Percentiles rank a stretch among this genome's conserved stretches.
phyloP scores from a whole-genome alignment of 129 eudicot genomes.

The Flaveria robusta region DNA sequence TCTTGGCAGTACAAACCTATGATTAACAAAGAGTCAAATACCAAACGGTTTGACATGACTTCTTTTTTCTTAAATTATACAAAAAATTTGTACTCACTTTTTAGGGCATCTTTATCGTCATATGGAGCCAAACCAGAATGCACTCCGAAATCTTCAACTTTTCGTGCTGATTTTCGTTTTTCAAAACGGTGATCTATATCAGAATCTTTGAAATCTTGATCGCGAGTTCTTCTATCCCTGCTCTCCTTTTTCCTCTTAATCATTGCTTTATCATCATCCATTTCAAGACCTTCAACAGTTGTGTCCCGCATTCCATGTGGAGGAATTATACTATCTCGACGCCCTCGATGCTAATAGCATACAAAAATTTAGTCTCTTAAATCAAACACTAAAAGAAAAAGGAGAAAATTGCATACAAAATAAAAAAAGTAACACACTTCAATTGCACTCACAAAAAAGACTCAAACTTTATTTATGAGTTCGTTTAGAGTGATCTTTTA shows the following conservation, averaged over 20 bases:
- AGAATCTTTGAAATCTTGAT: constrained; percentile 69
- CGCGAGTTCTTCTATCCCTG: constrained; percentile 66
- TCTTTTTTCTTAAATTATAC: neutral
- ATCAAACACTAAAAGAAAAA: constrained; percentile 3
- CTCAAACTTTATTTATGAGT: neutral
- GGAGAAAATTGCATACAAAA: neutral
- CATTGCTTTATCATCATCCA: constrained; percentile 71
- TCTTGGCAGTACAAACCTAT: constrained; percentile 82
- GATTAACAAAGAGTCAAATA: constrained; percentile 22
- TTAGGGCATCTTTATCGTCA: constrained; percentile 76
- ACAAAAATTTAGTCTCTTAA: constrained; percentile 9
- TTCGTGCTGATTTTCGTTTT: constrained; percentile 71
- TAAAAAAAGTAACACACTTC: neutral
- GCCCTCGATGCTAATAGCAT: constrained; percentile 53
- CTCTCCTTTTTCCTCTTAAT: constrained; percentile 67
- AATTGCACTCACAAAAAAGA: neutral
- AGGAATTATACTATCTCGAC: constrained; percentile 55
- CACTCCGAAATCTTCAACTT: constrained; percentile 72
- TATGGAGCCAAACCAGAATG: constrained; percentile 48
- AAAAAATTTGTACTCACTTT: constrained; percentile 54
- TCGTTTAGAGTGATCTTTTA: neutral
- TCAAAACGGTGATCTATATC: constrained; percentile 66
- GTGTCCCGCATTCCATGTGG: constrained; percentile 49
- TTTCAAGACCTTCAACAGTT: constrained; percentile 59
- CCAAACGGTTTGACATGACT: constrained; percentile 5